Conservation (phyloP, 495 filamentous ascomycete species). For the Penicillium taxi region DNA sequence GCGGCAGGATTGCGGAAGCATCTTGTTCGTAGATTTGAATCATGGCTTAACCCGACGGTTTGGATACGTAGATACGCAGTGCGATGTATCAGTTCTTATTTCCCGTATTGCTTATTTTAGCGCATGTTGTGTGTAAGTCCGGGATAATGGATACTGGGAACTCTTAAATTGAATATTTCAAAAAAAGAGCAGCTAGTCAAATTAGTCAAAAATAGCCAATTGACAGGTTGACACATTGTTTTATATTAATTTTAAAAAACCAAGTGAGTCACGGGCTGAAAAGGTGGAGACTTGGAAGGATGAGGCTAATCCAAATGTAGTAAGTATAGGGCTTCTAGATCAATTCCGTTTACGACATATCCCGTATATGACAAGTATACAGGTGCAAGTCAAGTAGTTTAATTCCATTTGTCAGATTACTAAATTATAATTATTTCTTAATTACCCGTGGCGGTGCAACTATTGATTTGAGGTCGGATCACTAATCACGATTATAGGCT, state of each 20-base stretch:
- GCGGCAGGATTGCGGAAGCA: slow-evolving; percentile 30
- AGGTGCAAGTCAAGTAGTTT: too few species aligned
- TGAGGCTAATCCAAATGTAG: background rate
- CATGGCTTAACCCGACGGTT: background rate
- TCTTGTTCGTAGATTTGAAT: slow-evolving; percentile 30
- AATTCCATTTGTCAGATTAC: too few species aligned
- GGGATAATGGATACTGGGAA: slow-evolving; percentile 9
- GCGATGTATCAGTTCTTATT: too few species aligned
- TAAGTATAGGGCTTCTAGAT: too few species aligned
- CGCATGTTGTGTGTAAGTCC: slow-evolving; percentile 1
- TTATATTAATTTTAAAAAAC: background rate
- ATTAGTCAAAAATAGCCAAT: background rate
- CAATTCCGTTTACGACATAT: too few species aligned
- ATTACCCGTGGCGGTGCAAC: too few species aligned
- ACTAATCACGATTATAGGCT: too few species aligned
- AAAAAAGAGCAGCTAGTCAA: background rate
- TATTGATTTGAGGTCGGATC: too few species aligned
- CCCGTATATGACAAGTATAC: too few species aligned
- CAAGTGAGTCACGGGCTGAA: slow-evolving; percentile 13
- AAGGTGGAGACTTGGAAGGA: background rate
- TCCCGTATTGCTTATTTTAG: too few species aligned
- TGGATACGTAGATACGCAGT: too few species aligned
- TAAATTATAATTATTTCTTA: too few species aligned
- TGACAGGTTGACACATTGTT: slow-evolving; percentile 12
- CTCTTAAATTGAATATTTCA: slow-evolving; percentile 4